Evolutionary conservation across 1,284 basidiomycete species (phyloP).

Genomic region (Lentinula novae-zelandiae): DNA sequence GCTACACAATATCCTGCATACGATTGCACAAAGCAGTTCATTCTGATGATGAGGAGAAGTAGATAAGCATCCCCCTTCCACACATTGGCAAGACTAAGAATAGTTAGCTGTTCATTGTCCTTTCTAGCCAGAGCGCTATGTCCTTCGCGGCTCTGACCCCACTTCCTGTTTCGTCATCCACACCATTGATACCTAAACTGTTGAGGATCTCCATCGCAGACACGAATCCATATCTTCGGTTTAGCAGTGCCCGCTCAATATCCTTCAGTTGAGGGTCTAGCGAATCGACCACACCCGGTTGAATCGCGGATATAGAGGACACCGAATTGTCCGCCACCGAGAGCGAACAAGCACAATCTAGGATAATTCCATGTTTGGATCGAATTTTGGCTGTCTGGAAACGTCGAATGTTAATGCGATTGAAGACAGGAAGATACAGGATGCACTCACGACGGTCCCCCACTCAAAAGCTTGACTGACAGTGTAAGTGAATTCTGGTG

Average conservation of each 20-base stretch:
- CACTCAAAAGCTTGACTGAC: constrained; percentile 49
- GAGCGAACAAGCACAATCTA: constrained; percentile 33
- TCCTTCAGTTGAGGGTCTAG: neutral
- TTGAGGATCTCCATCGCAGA: constrained; percentile 22
- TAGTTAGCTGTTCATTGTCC: constrained; percentile 28
- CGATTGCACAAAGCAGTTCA: too few species aligned
- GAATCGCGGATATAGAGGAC: neutral
- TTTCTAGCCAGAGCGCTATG: constrained; percentile 38
- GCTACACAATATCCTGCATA: too few species aligned
- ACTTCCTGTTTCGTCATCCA: neutral
- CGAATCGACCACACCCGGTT: neutral
- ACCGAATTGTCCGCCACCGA: neutral
- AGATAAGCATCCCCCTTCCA: neutral
- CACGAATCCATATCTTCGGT: constrained; percentile 47
- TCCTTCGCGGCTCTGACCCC: constrained; percentile 23
- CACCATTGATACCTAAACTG: neutral
- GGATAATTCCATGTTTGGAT: constrained; percentile 61
- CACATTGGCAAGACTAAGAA: constrained; percentile 1
- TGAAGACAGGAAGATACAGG: neutral
- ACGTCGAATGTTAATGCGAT: neutral
- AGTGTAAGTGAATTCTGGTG: constrained; percentile 84
- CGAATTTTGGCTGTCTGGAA: constrained; percentile 43
- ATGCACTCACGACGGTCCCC: constrained; percentile 53
- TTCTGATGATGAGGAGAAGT: too few species aligned
- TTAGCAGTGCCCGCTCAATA: constrained; percentile 28